Conservation (phyloP, 495 filamentous ascomycete genomes). For the Neurospora pannonica region DNA sequence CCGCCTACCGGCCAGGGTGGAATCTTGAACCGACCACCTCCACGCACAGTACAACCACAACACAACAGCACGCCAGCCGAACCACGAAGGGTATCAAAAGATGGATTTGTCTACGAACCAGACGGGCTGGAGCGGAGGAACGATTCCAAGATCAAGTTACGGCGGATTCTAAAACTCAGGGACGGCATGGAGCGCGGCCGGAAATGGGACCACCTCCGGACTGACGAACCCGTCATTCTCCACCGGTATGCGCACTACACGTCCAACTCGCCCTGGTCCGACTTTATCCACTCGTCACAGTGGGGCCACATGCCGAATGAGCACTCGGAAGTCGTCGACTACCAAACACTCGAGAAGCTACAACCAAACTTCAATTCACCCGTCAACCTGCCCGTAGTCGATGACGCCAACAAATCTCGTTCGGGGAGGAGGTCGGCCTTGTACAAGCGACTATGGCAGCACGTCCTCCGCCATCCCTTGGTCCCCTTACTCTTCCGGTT, state of each 20-base stretch:
- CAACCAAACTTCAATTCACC: slow-evolving; percentile 40
- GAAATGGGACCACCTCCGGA: slow-evolving; percentile 48
- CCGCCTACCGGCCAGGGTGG: slow-evolving; percentile 26
- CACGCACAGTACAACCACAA: slow-evolving; percentile 45
- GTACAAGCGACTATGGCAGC: slow-evolving; percentile 35
- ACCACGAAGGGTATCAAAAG: slow-evolving; percentile 39
- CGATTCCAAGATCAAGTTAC: slow-evolving; percentile 10
- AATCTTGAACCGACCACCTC: slow-evolving; percentile 27
- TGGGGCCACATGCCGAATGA: slow-evolving; percentile 39
- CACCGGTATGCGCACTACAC: slow-evolving; percentile 28
- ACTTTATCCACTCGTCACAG: slow-evolving; percentile 40
- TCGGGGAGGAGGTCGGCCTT: slow-evolving; percentile 12
- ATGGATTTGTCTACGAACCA: slow-evolving; percentile 43
- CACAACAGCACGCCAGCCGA: slow-evolving; percentile 48
- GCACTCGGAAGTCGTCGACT: slow-evolving; percentile 33
- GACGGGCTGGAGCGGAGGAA: slow-evolving; percentile 17
- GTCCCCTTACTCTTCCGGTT: slow-evolving; percentile 77
- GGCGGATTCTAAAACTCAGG: slow-evolving; percentile 22
- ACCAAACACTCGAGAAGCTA: slow-evolving; percentile 32
- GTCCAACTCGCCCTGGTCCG: slow-evolving; percentile 36
- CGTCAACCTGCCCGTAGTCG: slow-evolving; percentile 9
- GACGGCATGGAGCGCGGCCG: slow-evolving; percentile 34
- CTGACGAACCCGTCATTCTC: slow-evolving; percentile 47
- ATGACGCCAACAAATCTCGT: slow-evolving; percentile 9
- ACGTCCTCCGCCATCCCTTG: slow-evolving; percentile 68